A percentile compares a stretch with the other conserved stretches of the same genome.
phyloP scores from a whole-genome alignment of 805 yeast species.

The Wickerhamiella bombiphila region DNA sequence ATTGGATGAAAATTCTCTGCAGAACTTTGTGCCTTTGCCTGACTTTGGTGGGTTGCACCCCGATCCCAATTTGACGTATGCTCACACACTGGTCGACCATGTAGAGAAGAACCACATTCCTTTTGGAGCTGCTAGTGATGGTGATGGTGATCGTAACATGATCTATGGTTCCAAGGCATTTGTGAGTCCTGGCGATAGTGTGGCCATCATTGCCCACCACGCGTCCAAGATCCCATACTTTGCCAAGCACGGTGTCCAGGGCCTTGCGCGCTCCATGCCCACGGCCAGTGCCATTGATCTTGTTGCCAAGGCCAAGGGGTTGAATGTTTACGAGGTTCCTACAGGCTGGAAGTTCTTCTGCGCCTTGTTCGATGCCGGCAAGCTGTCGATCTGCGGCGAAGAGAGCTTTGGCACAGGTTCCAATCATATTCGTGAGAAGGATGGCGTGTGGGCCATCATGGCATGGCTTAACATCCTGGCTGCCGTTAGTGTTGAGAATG shows the following conservation, averaged over 20 bases:
- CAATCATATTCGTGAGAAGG: slow-evolving; percentile 92
- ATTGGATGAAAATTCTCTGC: slow-evolving; percentile 43
- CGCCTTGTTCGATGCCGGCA: slow-evolving; percentile 83
- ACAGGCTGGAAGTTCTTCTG: slow-evolving; percentile 99
- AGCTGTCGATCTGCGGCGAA: slow-evolving; percentile 93
- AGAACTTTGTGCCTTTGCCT: slow-evolving; percentile 64
- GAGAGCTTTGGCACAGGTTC: slow-evolving; percentile 98
- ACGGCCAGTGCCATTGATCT: slow-evolving; percentile 87
- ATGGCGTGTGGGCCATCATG: slow-evolving; percentile 93
- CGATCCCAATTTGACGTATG: slow-evolving; percentile 93
- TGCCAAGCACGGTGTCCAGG: slow-evolving; percentile 68
- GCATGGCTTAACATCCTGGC: slow-evolving; percentile 97
- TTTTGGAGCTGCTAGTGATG: slow-evolving; percentile 98
- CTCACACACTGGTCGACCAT: slow-evolving; percentile 65
- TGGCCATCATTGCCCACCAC: slow-evolving; percentile 92
- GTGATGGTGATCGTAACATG: slow-evolving; percentile 98
- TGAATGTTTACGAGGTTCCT: slow-evolving; percentile 83
- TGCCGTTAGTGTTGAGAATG: slow-evolving; percentile 44
- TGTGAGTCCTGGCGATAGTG: slow-evolving; percentile 97
- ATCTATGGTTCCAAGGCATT: slow-evolving; percentile 89
- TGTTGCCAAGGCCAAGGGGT: slow-evolving; percentile 66
- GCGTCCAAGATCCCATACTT: slow-evolving; percentile 89
- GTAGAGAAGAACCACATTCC: slow-evolving; percentile 75
- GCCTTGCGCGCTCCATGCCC: slow-evolving; percentile 95
- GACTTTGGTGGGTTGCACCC: slow-evolving; percentile 98